Base-by-base conservation (phyloP, 2,329 filamentous ascomycete species). In the Teratosphaeria pseudoeucalypti region DNA sequence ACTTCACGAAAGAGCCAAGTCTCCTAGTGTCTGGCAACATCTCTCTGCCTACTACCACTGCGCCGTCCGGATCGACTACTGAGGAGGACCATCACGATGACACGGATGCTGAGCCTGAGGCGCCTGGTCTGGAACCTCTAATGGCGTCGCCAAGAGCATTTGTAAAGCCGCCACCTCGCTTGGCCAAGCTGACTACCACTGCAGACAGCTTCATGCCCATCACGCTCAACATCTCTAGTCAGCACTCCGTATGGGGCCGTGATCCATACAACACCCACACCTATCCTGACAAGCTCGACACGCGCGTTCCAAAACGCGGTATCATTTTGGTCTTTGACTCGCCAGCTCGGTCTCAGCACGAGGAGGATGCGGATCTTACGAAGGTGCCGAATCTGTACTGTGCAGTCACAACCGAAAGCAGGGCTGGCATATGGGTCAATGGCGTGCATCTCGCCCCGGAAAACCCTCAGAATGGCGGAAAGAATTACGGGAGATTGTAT, bases 321-420 rank as follows among this genome's bases (percentile, higher is more conserved):
- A 84, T 96, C 66, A 87, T 89, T 67, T 77, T 96, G 43, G 79
- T 90, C 37, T 83, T 94, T 34, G 90, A 87, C 81, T 85, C 83
- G 58, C 81, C 85, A 0, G 83, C 82, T 11, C 86, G 86, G 60
- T 86, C 89, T 60, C 78, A 79, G 57, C 77, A 77, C 39, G 81
- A 73, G 10, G 70, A 73, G 53, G 65, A 71, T 56, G 74, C 81
- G 57, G 83, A 82, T 59, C 85, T 79, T 77, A 79, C 76, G 10
- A 74, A 73, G 16, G 67, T 83, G 1, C 73, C 74, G 1, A 81
- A 83, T 12, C 77, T 86, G 1, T 86, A 86, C 66, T 81, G 83
- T 3, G 87, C 91, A 62, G 85, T 96, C 56, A 87, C 87, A 1
- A 95, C 90, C 3, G 90, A 91, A 66, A 87, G 89, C 3, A 87